Evolutionary conservation across 371 early-diverging fungal species (phyloP).

Genomic region (Mucor circinelloides): DNA sequence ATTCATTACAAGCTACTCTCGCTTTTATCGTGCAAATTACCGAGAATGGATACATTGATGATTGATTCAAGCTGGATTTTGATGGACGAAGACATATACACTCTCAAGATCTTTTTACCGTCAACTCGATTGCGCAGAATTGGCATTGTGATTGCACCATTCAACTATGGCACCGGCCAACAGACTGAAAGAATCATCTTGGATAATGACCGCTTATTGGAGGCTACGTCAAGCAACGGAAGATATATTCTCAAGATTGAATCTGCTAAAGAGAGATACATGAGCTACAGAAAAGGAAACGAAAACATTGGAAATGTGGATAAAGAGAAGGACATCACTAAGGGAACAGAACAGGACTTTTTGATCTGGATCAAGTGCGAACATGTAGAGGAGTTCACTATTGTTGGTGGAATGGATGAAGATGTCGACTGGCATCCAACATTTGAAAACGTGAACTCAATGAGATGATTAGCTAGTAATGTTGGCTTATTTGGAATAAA

Average conservation of each 20-base stretch:
- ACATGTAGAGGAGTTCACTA: not conserved
- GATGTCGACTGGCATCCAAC: too few species aligned
- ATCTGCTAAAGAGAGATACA: not conserved
- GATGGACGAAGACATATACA: not conserved
- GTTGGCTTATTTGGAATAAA: too few species aligned
- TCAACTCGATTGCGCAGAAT: not conserved
- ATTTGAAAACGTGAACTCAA: too few species aligned
- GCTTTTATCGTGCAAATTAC: not conserved
- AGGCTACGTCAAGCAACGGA: not conserved
- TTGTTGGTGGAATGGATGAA: not conserved
- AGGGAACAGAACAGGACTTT: not conserved
- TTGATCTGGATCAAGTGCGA: not conserved
- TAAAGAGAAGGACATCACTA: not conserved
- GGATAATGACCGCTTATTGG: not conserved
- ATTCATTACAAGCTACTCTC: not conserved
- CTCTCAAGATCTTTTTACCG: not conserved
- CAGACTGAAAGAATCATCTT: not conserved
- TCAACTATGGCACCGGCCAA: not conserved
- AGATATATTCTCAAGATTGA: not conserved
- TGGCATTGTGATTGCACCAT: not conserved
- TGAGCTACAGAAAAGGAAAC: not conserved
- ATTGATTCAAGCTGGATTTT: not conserved
- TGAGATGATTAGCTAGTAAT: too few species aligned
- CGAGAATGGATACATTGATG: not conserved
- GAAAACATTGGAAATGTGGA: not conserved